A percentile compares a stretch with the other conserved stretches of the same genome.
Evolutionary conservation across 169 alveolate species (phyloP).

Genomic region (Eimeria acervulina): DNA sequence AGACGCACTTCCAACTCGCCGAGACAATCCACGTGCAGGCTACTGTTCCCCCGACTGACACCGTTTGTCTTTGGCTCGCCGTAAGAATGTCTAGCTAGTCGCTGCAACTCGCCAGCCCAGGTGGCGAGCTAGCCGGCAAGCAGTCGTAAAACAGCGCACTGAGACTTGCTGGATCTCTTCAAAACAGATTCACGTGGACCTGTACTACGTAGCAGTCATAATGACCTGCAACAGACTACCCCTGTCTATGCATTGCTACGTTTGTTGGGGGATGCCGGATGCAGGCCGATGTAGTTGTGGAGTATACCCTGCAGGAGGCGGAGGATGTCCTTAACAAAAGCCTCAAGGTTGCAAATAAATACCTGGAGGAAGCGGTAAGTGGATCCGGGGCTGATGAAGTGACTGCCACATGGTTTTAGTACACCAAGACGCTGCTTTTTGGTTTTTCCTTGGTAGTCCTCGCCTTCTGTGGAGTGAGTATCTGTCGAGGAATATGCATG

Average conservation of each 20-base stretch:
- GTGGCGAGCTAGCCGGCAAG: not conserved
- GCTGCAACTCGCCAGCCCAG: not conserved
- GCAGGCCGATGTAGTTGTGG: slow-evolving; percentile 94
- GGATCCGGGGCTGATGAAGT: not conserved
- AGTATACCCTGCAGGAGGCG: slow-evolving; percentile 93
- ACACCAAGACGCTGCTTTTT: not conserved
- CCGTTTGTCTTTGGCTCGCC: slow-evolving; percentile 93
- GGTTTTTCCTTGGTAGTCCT: not conserved
- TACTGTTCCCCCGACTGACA: slow-evolving; percentile 89
- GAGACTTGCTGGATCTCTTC: not conserved
- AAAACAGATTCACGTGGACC: not conserved
- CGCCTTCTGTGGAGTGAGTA: not conserved
- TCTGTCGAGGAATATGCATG: not conserved
- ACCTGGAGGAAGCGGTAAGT: slow-evolving; percentile 85
- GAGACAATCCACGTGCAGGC: slow-evolving; percentile 93
- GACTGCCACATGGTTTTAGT: not conserved
- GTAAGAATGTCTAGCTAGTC: slow-evolving; percentile 83
- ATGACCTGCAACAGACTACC: not conserved
- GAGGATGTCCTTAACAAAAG: slow-evolving; percentile 89
- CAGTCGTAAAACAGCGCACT: not conserved
- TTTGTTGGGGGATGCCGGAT: slow-evolving; percentile 24
- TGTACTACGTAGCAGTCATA: not conserved
- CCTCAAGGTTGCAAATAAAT: slow-evolving; percentile 86
- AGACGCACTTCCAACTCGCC: slow-evolving; percentile 86
- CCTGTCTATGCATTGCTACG: not conserved